phyloP scores from a whole-genome alignment of 306 rosid species.

The Amphicarpaea edgeworthii region DNA sequence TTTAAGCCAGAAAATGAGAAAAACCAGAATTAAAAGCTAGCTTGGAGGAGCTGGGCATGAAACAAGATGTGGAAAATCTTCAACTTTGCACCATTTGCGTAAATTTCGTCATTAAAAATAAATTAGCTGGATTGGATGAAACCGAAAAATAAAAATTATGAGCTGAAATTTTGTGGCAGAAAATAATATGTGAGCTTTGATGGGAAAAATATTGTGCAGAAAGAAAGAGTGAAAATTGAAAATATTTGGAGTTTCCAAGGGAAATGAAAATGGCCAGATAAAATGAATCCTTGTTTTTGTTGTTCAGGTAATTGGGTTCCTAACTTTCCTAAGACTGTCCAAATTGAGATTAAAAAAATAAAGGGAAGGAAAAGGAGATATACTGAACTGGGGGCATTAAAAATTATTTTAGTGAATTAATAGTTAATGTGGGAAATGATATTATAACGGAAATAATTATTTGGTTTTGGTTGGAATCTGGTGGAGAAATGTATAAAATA shows the following conservation, averaged over 20 bases:
- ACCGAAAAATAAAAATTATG: constrained; percentile 43
- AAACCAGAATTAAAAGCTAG: constrained; percentile 42
- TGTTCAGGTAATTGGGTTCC: constrained; percentile 74
- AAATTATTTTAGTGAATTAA: constrained; percentile 49
- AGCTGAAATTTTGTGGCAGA: constrained; percentile 37
- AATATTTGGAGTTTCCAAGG: constrained; percentile 51
- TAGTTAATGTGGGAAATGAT: constrained; percentile 49
- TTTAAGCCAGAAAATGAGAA: constrained; percentile 32
- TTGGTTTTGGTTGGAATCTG: constrained; percentile 81
- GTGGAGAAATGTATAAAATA: constrained; percentile 59
- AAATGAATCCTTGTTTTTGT: constrained; percentile 63
- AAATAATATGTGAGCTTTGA: constrained; percentile 42
- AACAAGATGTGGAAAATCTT: constrained; percentile 47
- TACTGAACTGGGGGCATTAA: constrained; percentile 52
- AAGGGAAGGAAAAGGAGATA: constrained; percentile 47
- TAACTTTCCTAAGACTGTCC: constrained; percentile 72
- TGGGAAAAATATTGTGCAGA: constrained; percentile 38
- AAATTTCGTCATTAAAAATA: constrained; percentile 17
- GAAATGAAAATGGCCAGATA: constrained; percentile 66
- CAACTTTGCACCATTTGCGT: constrained; percentile 42
- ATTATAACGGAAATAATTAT: constrained; percentile 54
- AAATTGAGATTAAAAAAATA: constrained; percentile 70
- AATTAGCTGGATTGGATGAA: constrained; percentile 44
- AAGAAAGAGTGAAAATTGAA: constrained; percentile 53
- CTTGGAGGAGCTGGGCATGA: constrained; percentile 33